Base-by-base conservation (phyloP, 257 asterid genomes). In the Lavandula angustifolia region DNA sequence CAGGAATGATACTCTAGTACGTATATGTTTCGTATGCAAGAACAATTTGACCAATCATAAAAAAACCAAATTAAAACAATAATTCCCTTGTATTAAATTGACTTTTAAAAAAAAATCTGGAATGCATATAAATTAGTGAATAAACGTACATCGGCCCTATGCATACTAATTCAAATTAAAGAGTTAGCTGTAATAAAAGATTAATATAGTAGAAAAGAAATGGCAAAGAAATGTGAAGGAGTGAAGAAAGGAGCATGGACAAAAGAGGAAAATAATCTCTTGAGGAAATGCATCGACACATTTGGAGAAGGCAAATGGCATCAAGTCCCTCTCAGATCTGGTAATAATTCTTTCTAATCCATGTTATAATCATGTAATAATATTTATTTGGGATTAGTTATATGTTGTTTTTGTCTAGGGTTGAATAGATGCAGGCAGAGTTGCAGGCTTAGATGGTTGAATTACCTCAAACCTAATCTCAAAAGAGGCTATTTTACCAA, bases 221-320 rank as follows among this genome's bases (percentile, higher is more conserved):
- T 69, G 68, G 74, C 60, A 60, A 60, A 49, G 0, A 55, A 37
- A 3, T 9, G n/a, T 4, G 14, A 12, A 32, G 75, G 76, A 37
- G 60, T 81, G 41, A 78, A 77, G 52, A 81, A 75, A 58, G 84
- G 86, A 60, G 68, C 81, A 4, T 78, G 86, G 86, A 67, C 66
- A 2, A 76, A 64, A 44, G 80, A 81, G 42, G 84, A 81, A 76
- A 84, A 81, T 35, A 1, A 0, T 33, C 77, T 78, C 6, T 51
- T 81, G 29, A 73, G 11, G 49, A 71, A 67, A n/a, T 79, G 80
- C 46, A 48, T 78, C 11, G 63, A 70, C 0, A 66, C 41, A 9
- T 68, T 67, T 18, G 87, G 87, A 38, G 84, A 78, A 81, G 84
- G 87, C 12, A 79, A 78, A 50, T 81, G 87, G 87, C 80, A 79